phyloP scores from a whole-genome alignment of 2,329 filamentous ascomycete genomes.

The Scedosporium apiospermum region DNA sequence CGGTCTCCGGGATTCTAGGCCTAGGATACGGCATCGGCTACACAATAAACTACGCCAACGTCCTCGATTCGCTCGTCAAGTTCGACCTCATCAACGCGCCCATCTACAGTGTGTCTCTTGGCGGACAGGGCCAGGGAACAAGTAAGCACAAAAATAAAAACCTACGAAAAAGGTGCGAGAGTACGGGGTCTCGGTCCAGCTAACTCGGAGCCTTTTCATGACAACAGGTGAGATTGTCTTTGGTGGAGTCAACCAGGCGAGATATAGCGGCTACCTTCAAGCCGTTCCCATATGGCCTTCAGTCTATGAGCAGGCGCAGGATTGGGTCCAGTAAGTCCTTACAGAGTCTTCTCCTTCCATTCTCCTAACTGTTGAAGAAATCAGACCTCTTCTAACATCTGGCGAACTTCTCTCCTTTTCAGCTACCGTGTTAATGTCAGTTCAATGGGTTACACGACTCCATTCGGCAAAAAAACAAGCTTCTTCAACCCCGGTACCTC shows the following conservation, averaged over 20 bases:
- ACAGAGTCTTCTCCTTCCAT: no score
- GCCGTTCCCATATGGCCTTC: slow-evolving; percentile 24
- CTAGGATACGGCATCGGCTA: slow-evolving; percentile 24
- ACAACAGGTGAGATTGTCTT: slow-evolving; percentile 29
- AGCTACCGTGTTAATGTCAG: slow-evolving; percentile 29
- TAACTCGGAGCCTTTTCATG: no score
- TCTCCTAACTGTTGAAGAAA: background rate
- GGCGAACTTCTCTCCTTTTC: background rate
- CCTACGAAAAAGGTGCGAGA: no score
- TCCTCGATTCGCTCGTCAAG: slow-evolving; percentile 23
- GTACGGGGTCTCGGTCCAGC: no score
- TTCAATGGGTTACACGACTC: slow-evolving; percentile 22
- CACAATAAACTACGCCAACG: slow-evolving; percentile 23
- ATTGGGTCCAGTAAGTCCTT: slow-evolving; percentile 21
- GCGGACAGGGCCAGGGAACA: slow-evolving; percentile 20
- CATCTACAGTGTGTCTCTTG: slow-evolving; percentile 25
- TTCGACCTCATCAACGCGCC: slow-evolving; percentile 23
- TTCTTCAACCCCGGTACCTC: slow-evolving; percentile 33
- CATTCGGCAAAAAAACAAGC: slow-evolving; percentile 22
- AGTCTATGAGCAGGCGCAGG: slow-evolving; percentile 20
- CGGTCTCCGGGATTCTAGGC: slow-evolving; percentile 26
- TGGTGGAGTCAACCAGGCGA: slow-evolving; percentile 33
- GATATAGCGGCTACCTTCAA: slow-evolving; percentile 19
- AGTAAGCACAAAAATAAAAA: slow-evolving; percentile 14
- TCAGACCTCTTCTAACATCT: background rate